Conservation (phyloP, 2,329 filamentous ascomycete species). For the Nothophaeocryptopus gaeumannii region DNA sequence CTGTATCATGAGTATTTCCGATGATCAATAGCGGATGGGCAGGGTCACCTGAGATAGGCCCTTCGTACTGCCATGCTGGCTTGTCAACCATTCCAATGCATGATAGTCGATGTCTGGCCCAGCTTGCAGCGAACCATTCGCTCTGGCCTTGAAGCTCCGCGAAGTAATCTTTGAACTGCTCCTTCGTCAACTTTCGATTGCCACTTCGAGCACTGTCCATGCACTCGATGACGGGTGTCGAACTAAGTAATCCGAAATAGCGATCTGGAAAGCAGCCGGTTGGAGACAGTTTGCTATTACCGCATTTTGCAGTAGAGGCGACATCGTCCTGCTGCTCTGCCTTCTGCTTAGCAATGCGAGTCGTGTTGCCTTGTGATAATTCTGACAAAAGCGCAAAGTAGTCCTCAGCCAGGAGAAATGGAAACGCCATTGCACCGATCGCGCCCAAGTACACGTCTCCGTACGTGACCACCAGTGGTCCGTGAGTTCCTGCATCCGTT, state of each 20-base stretch:
- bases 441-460: constrained; percentile 10
- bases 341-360: constrained; percentile 2
- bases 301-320: constrained; percentile 4
- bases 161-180: constrained; percentile 9
- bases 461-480: constrained; percentile 7
- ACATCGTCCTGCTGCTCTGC: constrained; percentile 3
- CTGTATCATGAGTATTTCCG: constrained; percentile 34
- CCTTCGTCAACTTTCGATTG: neutral
- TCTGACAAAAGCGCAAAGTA: constrained; percentile 5
- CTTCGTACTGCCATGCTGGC: constrained; percentile 5
- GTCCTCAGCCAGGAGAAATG: constrained; percentile 5
- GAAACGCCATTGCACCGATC: constrained; percentile 11
- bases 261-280: constrained; percentile 8
- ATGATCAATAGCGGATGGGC: constrained; percentile 32
- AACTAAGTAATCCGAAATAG: constrained; percentile 10
- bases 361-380: constrained; percentile 8
- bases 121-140: constrained; percentile 11
- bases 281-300: neutral
- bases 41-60: constrained; percentile 22
- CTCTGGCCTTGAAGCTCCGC: constrained; percentile 6
- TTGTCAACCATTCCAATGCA: constrained; percentile 7
- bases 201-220: constrained; percentile 9
- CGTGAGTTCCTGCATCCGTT: no score
- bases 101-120: constrained; percentile 12
- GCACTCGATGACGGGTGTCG: constrained; percentile 12